Evolutionary conservation across 2,329 filamentous ascomycete species (phyloP), one percentile per base, ranked within the genome.

Genomic region (Ophiostoma tasmaniense): DNA sequence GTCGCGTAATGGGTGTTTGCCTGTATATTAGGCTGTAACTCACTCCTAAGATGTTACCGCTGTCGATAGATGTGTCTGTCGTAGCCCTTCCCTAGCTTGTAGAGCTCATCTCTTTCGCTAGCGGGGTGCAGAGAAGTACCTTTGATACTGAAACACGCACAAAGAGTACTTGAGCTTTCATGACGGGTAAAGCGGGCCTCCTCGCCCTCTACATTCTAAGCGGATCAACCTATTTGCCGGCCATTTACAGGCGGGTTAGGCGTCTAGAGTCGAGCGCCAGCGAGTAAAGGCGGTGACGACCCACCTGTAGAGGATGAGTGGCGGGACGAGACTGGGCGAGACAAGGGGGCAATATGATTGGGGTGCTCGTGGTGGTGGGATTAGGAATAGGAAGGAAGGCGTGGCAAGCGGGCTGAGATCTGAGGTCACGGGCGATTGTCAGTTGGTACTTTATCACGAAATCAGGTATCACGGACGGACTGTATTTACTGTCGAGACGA

Each of bases 221-320:
- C 70, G 69, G 70, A 70, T 70, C 68, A 70, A 70, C 67, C 62
- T 67, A 70, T 68, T 70, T 20, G 68, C 70, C 68, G 70, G 39
- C 28, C n/a, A 62, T 33, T 67, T 66, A 45, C 35, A 62, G 30
- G 59, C 59, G 13, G 10, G 17, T 55, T 17, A 59, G 52, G 25
- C 55, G 52, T 55, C 5, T 30, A 30, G 13, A 30, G 8, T 25
- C n/a, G 55, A 30, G 55, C 17, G 17, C 55, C 14, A 62, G 59
- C 6, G 20, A 35, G 33, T 20, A 66, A 33, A 62, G 59, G 59
- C 28, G 25, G 59, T 37, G 59, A n/a, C 17, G n/a, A 55, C 50
- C 20, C 50, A 22, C 11, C 50, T 55, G 50, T 55, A 22, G 50
- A 55, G 50, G 42, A 45, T 6, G 42, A 45, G n/a, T 17, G 50